Percentiles rank a stretch among this genome's conserved stretches.
These are phyloP conservation scores for Filobasidium uniguttulatum DNA, from an alignment of 1,284 basidiomycete genomes.

Conservation along the genomic window DNA sequence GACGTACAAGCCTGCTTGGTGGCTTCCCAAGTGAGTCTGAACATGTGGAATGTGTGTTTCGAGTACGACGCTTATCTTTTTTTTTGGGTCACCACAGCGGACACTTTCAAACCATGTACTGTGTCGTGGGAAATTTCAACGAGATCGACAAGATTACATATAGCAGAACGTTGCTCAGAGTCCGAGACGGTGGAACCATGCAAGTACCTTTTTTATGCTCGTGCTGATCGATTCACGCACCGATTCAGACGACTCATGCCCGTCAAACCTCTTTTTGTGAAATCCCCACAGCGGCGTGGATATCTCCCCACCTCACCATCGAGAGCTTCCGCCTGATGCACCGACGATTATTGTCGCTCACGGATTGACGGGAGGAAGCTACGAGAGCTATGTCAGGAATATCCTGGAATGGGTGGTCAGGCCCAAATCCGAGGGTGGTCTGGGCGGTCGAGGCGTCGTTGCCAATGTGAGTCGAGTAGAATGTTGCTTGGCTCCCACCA, in stretches of 20 bases:
- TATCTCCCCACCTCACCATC: slow-evolving; percentile 37
- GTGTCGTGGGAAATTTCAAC: slow-evolving; percentile 46
- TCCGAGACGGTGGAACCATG: slow-evolving; percentile 59
- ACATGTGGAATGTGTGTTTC: not conserved
- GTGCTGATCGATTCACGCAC: too few species aligned
- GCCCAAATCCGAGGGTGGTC: slow-evolving; percentile 55
- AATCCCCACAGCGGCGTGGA: slow-evolving; percentile 48
- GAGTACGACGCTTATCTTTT: not conserved
- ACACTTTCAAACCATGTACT: slow-evolving; percentile 39
- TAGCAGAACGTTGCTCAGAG: slow-evolving; percentile 47
- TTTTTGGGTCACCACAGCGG: slow-evolving; percentile 23
- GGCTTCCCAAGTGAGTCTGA: slow-evolving; percentile 10
- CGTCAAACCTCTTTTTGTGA: slow-evolving; percentile 61
- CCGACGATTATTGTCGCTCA: slow-evolving; percentile 68
- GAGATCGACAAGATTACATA: slow-evolving; percentile 57
- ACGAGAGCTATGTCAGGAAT: slow-evolving; percentile 77
- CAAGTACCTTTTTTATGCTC: slow-evolving; percentile 31
- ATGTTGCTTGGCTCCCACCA: not conserved
- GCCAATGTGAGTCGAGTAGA: slow-evolving; percentile 49
- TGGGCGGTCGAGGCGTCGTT: slow-evolving; percentile 76
- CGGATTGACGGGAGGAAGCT: slow-evolving; percentile 75
- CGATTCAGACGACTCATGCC: slow-evolving; percentile 22
- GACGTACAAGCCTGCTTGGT: not conserved
- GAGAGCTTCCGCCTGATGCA: slow-evolving; percentile 46
- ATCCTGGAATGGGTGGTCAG: slow-evolving; percentile 54